Evolutionary conservation across 1,284 basidiomycete genomes (phyloP).

Genomic region (Ganoderma sp.): DNA sequence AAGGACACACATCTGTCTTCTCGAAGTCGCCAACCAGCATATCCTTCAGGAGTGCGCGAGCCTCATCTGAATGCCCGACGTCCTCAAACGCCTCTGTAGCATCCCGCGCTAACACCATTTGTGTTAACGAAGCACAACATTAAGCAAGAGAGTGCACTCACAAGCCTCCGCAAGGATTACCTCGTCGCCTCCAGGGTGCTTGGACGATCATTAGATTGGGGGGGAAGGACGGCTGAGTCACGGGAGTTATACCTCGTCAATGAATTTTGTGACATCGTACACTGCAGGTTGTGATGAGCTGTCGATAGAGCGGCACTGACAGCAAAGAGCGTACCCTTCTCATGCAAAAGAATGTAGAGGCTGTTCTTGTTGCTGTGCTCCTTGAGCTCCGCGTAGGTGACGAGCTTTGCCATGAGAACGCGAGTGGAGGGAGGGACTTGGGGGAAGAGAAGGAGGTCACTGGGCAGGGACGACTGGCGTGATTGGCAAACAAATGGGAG

Average conservation of each 20-base stretch:
- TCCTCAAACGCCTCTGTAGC: slow-evolving; percentile 99
- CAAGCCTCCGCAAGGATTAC: slow-evolving; percentile 93
- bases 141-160: slow-evolving; percentile 49
- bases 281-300: slow-evolving; percentile 60
- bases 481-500: slow-evolving; percentile 31
- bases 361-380: slow-evolving; percentile 75
- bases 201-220: background rate
- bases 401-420: slow-evolving; percentile 52
- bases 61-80: slow-evolving; percentile 99
- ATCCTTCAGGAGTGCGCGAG: slow-evolving; percentile 82
- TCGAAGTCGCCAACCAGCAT: slow-evolving; percentile 85
- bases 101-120: slow-evolving; percentile 70
- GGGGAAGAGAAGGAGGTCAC: slow-evolving; percentile 24
- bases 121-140: slow-evolving; percentile 16
- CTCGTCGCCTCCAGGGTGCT: slow-evolving; percentile 99
- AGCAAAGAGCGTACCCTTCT: slow-evolving; percentile 65
- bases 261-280: slow-evolving; percentile 93
- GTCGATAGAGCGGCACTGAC: slow-evolving; percentile 41
- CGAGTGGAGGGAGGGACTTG: slow-evolving; percentile 27
- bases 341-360: slow-evolving; percentile 82
- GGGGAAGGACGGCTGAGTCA: slow-evolving; percentile 6
- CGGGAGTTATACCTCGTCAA: slow-evolving; percentile 82
- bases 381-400: slow-evolving; percentile 79
- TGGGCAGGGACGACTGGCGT: slow-evolving; percentile 23
- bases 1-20: slow-evolving; percentile 61